Base-by-base conservation (phyloP, 2,329 filamentous ascomycete species). In the Dothideomycetidae sp. region DNA sequence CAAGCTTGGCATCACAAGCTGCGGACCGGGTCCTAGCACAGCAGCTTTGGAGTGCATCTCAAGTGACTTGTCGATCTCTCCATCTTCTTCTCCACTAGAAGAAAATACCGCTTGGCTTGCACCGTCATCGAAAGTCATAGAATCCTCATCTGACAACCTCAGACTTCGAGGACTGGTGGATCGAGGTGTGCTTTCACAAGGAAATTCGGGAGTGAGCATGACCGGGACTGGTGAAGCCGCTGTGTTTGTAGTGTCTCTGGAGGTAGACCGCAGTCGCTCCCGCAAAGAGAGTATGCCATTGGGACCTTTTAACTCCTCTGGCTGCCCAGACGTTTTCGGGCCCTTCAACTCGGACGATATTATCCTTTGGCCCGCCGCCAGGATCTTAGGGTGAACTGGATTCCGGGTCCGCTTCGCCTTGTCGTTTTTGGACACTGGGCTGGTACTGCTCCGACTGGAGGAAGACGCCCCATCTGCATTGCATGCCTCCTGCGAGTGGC, bases 1-100 rank as follows among this genome's bases (percentile, higher is more conserved):
- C 50, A 98, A 78, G 52, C 85, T 93, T 4, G 90, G 90, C 90
- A 98, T 98, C 42, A 98, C 82, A n/a, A 98, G 70, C 57, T 96
- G 86, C 15, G 80, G 79, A 26, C 42, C 39, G 5, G 15, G n/a
- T 7, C 23, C 16, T n/a, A 33, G 3, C 3, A 13, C 19, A 9
- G 11, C 61, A 59, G 42, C 31, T 18, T 50, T 49, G 14, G 49
- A 61, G 50, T 51, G 62, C 57, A 60, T 57, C 7, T 50, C 49
- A 7, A n/a, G 21, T n/a, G 7, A 7, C 7, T 7, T 26, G 7
- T n/a, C n/a, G 7, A 26, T n/a, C 5, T 54, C 53, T 5, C 63
- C 67, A 53, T 71, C 76, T 51, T 73, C 63, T 47, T 76, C 62
- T 44, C 67, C 61, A 50, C 65, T 58, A 13, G 68, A 74, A 11